Conservation (phyloP, 148 eudicot genomes). For the Camellia japonica region DNA sequence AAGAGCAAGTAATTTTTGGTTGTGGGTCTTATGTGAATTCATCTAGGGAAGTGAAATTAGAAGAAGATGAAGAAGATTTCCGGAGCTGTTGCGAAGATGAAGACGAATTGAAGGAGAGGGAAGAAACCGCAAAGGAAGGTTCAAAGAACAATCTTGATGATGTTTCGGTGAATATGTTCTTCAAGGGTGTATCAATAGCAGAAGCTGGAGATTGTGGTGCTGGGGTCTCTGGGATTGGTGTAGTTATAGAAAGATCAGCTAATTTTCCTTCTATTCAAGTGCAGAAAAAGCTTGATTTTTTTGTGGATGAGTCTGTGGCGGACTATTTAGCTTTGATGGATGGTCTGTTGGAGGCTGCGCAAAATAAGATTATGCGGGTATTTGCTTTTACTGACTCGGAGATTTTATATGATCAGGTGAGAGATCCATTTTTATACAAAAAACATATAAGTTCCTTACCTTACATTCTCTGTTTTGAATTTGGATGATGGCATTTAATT, state of each 20-base stretch:
- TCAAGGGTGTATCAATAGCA: constrained; percentile 66
- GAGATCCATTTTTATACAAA: neutral
- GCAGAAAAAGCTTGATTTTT: constrained; percentile 80
- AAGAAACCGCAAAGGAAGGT: constrained; percentile 24
- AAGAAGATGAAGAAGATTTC: constrained; percentile 79
- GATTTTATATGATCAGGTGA: constrained; percentile 63
- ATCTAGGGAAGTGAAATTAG: constrained; percentile 24
- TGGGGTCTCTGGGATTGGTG: constrained; percentile 76
- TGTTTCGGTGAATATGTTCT: constrained; percentile 45
- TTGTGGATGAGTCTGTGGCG: constrained; percentile 64
- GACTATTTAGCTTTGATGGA: constrained; percentile 77
- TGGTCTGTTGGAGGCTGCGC: constrained; percentile 57
- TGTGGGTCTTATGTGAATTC: constrained; percentile 8
- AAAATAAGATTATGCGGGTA: constrained; percentile 37
- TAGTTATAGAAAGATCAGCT: constrained; percentile 52
- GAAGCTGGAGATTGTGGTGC: constrained; percentile 43
- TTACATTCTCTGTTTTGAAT: neutral
- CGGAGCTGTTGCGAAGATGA: constrained; percentile 67
- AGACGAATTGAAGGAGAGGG: constrained; percentile 44
- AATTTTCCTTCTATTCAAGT: constrained; percentile 39
- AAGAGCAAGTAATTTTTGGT: constrained; percentile 24
- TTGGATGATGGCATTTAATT: neutral
- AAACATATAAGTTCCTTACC: neutral
- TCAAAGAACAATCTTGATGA: constrained; percentile 35
- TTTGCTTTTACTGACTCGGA: constrained; percentile 62